These are phyloP conservation scores for Venturia nashicola DNA, from an alignment of 2,329 filamentous ascomycete species.

Conservation along the genomic window DNA sequence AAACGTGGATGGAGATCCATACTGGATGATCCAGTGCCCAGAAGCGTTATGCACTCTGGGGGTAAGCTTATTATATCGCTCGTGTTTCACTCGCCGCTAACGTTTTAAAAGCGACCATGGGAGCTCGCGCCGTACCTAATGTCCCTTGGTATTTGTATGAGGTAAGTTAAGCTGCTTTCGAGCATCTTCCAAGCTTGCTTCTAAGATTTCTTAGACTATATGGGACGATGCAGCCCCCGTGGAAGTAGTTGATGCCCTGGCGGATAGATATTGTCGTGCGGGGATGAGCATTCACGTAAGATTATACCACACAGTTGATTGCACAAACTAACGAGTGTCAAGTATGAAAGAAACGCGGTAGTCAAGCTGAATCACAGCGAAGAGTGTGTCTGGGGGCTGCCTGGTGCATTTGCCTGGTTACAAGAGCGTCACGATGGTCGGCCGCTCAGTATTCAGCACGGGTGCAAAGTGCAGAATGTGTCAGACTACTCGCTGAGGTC, in stretches of 20 bases:
- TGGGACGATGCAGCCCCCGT: constrained; percentile 8
- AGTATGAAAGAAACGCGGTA: constrained; percentile 6
- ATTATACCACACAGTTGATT: not conserved
- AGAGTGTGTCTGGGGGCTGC: constrained; percentile 5
- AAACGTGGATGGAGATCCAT: not conserved
- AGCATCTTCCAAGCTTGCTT: not conserved
- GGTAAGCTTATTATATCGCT: not conserved
- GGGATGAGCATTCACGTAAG: constrained; percentile 5
- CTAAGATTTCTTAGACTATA: constrained; percentile 3
- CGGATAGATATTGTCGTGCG: constrained; percentile 1
- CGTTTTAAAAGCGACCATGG: constrained; percentile 3
- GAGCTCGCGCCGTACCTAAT: not conserved
- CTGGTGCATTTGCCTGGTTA: constrained; percentile 8
- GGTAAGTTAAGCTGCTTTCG: not conserved
- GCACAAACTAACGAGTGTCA: not conserved
- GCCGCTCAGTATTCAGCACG: not conserved
- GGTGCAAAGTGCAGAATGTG: not conserved
- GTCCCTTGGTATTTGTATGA: constrained; percentile 9
- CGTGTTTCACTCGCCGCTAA: not conserved
- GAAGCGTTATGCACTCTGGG: not conserved
- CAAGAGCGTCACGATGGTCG: not conserved
- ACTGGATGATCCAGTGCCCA: not conserved
- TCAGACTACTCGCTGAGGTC: not conserved
- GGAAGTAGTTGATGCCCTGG: not conserved
- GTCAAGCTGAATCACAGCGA: constrained; percentile 1